These are phyloP conservation scores for Geranium incanum DNA, from an alignment of 441 rosid species.

Conservation along the genomic window DNA sequence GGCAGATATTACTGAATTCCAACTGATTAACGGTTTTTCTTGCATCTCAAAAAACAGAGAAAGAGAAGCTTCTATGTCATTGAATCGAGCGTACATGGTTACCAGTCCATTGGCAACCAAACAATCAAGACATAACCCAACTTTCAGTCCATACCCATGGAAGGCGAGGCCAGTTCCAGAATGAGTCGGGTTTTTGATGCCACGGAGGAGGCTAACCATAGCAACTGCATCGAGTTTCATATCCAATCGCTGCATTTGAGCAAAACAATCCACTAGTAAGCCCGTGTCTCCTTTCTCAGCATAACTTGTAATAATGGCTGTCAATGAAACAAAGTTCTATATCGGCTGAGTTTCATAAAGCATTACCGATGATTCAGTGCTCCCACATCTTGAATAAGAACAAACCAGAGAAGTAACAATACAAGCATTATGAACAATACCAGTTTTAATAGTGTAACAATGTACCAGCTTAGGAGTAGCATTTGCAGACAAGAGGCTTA, in stretches of 20 bases:
- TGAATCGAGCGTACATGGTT: conserved; percentile 57
- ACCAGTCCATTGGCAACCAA: conserved; percentile 64
- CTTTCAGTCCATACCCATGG: conserved; percentile 55
- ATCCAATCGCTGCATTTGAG: conserved; percentile 37
- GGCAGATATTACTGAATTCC: conserved; percentile 78
- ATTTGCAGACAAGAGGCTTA: conserved; percentile 51
- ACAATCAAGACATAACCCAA: conserved; percentile 39
- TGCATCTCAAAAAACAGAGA: conserved; percentile 44
- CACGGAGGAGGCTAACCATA: conserved; percentile 60
- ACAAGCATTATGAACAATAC: conserved; percentile 37
- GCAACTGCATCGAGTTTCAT: conserved; percentile 65
- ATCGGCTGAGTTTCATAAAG: conserved; percentile 36
- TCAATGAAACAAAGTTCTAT: conserved; percentile 49
- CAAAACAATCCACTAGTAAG: conserved; percentile 34
- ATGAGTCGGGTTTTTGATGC: conserved; percentile 34
- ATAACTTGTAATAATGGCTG: conserved; percentile 61
- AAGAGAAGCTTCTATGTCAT: conserved; percentile 40
- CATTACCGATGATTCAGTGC: conserved; percentile 38
- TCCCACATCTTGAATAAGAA: conserved; percentile 44
- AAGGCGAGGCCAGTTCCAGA: conserved; percentile 40
- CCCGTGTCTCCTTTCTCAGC: conserved; percentile 51
- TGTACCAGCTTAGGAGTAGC: conserved; percentile 39
- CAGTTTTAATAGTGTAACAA: conserved; percentile 48
- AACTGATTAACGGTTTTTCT: conserved; percentile 48
- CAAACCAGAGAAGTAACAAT: conserved; percentile 58